phyloP scores from a whole-genome alignment of 257 asterid species.

The Rhazya stricta region DNA sequence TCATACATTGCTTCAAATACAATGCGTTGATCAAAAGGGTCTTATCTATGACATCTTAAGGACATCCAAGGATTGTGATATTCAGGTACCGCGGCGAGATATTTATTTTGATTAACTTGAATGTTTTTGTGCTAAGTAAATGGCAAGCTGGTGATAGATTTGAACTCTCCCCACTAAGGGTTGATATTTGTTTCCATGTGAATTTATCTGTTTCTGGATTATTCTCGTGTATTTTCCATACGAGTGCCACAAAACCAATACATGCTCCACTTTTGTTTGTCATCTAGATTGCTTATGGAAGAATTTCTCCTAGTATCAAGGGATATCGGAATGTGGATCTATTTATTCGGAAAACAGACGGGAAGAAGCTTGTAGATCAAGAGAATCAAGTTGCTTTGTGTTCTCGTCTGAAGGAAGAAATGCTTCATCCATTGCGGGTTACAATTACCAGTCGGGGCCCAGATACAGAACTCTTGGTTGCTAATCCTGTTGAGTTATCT shows the following conservation, averaged over 20 bases:
- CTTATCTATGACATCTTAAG: conserved; percentile 47
- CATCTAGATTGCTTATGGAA: conserved; percentile 40
- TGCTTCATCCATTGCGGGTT: conserved; percentile 48
- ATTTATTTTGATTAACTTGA: not conserved
- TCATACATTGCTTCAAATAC: conserved; percentile 48
- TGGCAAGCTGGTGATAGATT: not conserved
- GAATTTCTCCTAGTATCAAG: conserved; percentile 34
- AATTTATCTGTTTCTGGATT: not conserved
- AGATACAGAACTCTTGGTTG: conserved; percentile 49
- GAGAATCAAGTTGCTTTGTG: conserved; percentile 33
- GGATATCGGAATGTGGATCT: conserved; percentile 41
- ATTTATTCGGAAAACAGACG: conserved; percentile 37
- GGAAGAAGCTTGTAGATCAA: conserved; percentile 37
- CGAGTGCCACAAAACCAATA: not conserved
- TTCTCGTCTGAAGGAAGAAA: conserved; percentile 41
- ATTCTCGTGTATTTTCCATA: not conserved
- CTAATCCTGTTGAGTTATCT: conserved; percentile 52
- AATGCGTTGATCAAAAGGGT: conserved; percentile 47
- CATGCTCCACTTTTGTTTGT: conserved; percentile 11
- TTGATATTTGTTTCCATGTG: not conserved
- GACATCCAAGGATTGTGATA: conserved; percentile 45
- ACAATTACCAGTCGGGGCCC: conserved; percentile 51
- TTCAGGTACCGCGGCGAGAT: conserved; percentile 31
- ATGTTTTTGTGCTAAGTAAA: not conserved
- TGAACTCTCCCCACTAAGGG: not conserved